These are phyloP conservation scores for Ophiostoma quercus DNA, from an alignment of 2,329 filamentous ascomycete species.

Conservation along the genomic window DNA sequence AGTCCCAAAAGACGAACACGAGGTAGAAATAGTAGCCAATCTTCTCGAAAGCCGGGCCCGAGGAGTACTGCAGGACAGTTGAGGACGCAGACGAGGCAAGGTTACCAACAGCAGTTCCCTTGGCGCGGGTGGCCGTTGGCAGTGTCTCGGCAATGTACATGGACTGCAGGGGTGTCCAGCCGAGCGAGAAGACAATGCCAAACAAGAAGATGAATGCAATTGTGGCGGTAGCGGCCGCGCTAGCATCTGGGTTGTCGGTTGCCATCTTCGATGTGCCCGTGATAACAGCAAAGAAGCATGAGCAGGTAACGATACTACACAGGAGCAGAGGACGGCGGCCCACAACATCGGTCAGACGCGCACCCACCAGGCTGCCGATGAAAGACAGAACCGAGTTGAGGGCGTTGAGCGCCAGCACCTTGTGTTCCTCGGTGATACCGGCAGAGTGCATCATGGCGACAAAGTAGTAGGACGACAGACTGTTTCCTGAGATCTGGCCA, in stretches of 20 bases:
- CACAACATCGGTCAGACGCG: conserved; percentile 50
- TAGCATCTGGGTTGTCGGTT: conserved; percentile 28
- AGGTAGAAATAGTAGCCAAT: conserved; percentile 42
- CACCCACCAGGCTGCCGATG: conserved; percentile 48
- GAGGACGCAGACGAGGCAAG: conserved; percentile 24
- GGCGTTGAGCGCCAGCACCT: conserved; percentile 46
- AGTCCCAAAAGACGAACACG: conserved; percentile 41
- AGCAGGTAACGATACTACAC: conserved; percentile 43
- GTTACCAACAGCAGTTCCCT: conserved; percentile 25
- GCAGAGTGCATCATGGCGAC: conserved; percentile 46
- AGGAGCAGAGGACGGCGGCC: conserved; percentile 54
- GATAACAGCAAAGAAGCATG: conserved; percentile 45
- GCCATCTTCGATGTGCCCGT: conserved; percentile 45
- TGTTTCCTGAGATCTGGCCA: conserved; percentile 45
- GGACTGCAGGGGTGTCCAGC: conserved; percentile 25
- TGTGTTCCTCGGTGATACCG: conserved; percentile 46
- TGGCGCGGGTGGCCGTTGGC: conserved; percentile 25
- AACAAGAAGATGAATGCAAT: conserved; percentile 26
- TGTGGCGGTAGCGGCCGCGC: conserved; percentile 22
- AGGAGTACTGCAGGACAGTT: conserved; percentile 42
- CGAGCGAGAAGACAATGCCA: conserved; percentile 24
- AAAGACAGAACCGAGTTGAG: conserved; percentile 52
- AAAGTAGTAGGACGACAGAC: conserved; percentile 51
- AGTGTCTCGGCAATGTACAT: conserved; percentile 27
- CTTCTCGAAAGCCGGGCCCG: conserved; percentile 35